A percentile compares a stretch with the other conserved stretches of the same genome.
Conservation (phyloP, 2,329 filamentous ascomycete species). For the Colletotrichum tamarilloi region DNA sequence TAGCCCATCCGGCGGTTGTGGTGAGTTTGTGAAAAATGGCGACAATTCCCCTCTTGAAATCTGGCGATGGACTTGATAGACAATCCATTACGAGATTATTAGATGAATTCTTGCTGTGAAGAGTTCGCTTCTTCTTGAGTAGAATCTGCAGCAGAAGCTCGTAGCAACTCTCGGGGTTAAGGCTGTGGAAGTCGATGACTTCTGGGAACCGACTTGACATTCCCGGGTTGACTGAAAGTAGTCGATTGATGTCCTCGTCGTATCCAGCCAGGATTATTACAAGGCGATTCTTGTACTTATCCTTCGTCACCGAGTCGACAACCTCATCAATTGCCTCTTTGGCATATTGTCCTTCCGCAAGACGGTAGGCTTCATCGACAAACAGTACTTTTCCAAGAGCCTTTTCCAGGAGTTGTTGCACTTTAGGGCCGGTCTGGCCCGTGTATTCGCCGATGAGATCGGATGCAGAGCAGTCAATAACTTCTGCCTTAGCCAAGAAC, state of each 20-base stretch:
- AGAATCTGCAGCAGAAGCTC: constrained; percentile 51
- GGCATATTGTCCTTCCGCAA: constrained; percentile 67
- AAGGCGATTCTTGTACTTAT: constrained; percentile 67
- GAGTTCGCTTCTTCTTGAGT: constrained; percentile 42
- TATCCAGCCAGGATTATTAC: constrained; percentile 79
- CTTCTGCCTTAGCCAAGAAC: constrained; percentile 68
- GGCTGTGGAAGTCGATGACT: constrained; percentile 63
- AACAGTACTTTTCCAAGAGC: constrained; percentile 75
- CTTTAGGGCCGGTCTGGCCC: constrained; percentile 77
- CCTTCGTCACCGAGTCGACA: constrained; percentile 64
- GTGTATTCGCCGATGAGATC: constrained; percentile 77
- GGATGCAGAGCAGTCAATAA: constrained; percentile 74
- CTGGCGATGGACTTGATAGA: constrained; percentile 33
- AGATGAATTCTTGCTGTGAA: constrained; percentile 35
- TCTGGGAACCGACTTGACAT: constrained; percentile 75
- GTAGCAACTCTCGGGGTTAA: constrained; percentile 57
- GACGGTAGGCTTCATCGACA: constrained; percentile 78
- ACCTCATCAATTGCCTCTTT: constrained; percentile 67
- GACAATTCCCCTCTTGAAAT: constrained; percentile 40
- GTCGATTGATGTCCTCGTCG: constrained; percentile 70
- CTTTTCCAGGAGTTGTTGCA: constrained; percentile 67
- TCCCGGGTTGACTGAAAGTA: constrained; percentile 71
- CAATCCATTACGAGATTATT: constrained; percentile 42
- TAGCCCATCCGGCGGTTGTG: constrained; percentile 66
- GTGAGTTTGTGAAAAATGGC: constrained; percentile 54